These are phyloP conservation scores for Vitis vinifera DNA, from an alignment of 164 flowering plant genomes.

Conservation along the genomic window ASM3070453v1 NC_081808.1:25459501-25460000, in stretches of 20 bases:
- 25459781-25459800: conserved; percentile 96
- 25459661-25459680: conserved; percentile 93
- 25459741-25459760: conserved; percentile 97
- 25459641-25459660: conserved; percentile 98
- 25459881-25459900: conserved; percentile 76
- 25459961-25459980: not conserved
- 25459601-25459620: not conserved
- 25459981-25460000: not conserved
- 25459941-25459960: not conserved
- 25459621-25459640: conserved; percentile 78
- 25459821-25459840: conserved; percentile 99
- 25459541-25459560: not conserved
- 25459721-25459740: conserved; percentile 97
- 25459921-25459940: not conserved
- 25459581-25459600: not conserved
- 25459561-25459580: not conserved
- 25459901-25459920: conserved; percentile 34
- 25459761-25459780: conserved; percentile 99
- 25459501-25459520: too few relatives aligned
- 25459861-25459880: conserved; percentile 84
- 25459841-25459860: conserved; percentile 98
- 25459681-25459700: conserved; percentile 84
- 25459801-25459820: conserved; percentile 88
- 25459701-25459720: conserved; percentile 97
- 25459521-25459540: too few relatives aligned